Base-by-base conservation (phyloP, 2,329 filamentous ascomycete species). In the Alternaria solani region DNA sequence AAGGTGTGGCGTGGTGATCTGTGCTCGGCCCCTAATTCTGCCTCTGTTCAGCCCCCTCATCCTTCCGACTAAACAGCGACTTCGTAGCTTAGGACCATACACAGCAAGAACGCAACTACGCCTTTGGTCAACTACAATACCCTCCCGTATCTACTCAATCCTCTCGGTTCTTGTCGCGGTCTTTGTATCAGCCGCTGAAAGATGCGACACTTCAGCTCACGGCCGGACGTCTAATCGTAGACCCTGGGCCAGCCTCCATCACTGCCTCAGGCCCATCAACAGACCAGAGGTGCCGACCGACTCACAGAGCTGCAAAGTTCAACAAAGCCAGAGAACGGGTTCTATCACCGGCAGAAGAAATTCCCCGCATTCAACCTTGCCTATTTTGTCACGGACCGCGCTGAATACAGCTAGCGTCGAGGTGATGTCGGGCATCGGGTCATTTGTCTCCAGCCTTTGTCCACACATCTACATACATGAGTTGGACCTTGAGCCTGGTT, bases 331-430 rank as follows among this genome's bases (percentile, higher is more conserved):
- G 30, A 49, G 8, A 38, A 49, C 9, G 9, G n/a, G n/a, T n/a
- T n/a, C n/a, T n/a, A n/a, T n/a, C n/a, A 16, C 39, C 12, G 20
- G 8, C 38, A 53, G 39, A 48, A 57, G 34, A 25, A 6, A 30
- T 48, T 51, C 34, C 52, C 53, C 57, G 47, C 41, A 56, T 41
- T 49, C 20, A 20, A 51, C 25, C 25, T 55, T 59, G 20, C 43
- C 54, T 14, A 7, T 34, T 51, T 16, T 1, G 28, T 20, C 18
- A 52, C 57, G 57, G 57, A 43, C 52, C 57, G 52, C 47, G 51
- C 34, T 34, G 8, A 3, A 51, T 44, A 18, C 2, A 42, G 52
- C 39, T 60, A 57, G 57, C 42, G 46, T 36, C 36, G 48, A 41
- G 28, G 23, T 7, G 20, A 51, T 25, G 25, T 47, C 53, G 57